Evolutionary conservation across 352 stramenopile genomes (phyloP).

Genomic region (Phytopythium cucurbitacearum): DNA sequence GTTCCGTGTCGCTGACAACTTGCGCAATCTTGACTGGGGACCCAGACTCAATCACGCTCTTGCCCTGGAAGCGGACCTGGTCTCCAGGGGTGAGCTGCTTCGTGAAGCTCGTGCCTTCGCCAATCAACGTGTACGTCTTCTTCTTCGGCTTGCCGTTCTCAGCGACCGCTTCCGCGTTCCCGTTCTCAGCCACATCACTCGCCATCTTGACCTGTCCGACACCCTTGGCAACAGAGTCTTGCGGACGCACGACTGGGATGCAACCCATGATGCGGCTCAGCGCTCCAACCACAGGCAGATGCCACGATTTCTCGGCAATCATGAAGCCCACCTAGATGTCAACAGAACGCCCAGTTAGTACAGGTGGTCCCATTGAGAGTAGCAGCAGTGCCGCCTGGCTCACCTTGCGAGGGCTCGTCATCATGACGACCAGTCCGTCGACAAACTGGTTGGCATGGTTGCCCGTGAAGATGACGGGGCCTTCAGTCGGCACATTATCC

Average conservation of each 20-base stretch:
- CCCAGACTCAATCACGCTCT: conserved; percentile 76
- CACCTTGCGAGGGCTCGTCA: conserved; percentile 91
- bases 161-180: conserved; percentile 19
- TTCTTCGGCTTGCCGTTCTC: conserved; percentile 17
- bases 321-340: conserved; percentile 88
- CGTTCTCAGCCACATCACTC: conserved; percentile 14
- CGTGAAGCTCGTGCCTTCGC: conserved; percentile 69
- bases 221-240: conserved; percentile 86
- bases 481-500: conserved; percentile 95
- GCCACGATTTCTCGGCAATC: conserved; percentile 96
- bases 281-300: conserved; percentile 92
- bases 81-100: conserved; percentile 75
- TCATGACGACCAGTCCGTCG: conserved; percentile 95
- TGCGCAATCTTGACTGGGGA: conserved; percentile 80
- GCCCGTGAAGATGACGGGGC: conserved; percentile 96
- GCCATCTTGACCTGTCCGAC: conserved; percentile 63
- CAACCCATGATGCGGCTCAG: conserved; percentile 93
- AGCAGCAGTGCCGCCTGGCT: not conserved
- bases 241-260: conserved; percentile 95
- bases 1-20: conserved; percentile 83
- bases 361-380: not conserved
- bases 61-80: conserved; percentile 72
- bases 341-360: not conserved
- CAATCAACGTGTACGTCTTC: conserved; percentile 41
- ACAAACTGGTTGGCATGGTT: conserved; percentile 99